Evolutionary conservation across 1,284 basidiomycete species (phyloP).

Genomic region (Phellinidium pouzarii): DNA sequence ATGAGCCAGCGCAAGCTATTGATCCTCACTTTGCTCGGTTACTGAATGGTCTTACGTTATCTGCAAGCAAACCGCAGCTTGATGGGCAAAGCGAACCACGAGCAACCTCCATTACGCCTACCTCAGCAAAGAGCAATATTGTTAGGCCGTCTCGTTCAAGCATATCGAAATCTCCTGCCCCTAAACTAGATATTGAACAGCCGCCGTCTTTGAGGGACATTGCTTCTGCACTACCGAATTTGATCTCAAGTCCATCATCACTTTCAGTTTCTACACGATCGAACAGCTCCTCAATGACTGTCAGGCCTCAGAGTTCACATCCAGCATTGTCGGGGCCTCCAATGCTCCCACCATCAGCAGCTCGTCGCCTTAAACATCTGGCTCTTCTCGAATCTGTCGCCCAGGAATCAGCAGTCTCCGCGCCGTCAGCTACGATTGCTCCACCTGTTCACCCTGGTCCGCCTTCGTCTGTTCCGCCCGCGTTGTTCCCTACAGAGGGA

Average conservation of each 20-base stretch:
- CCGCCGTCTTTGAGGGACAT: not conserved
- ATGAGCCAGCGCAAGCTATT: conserved; percentile 21
- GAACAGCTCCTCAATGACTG: not conserved
- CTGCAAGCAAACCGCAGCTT: conserved; percentile 33
- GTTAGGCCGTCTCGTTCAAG: not conserved
- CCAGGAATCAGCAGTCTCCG: conserved; percentile 57
- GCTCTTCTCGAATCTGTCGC: conserved; percentile 69
- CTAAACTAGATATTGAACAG: not conserved
- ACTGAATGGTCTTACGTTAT: conserved; percentile 54
- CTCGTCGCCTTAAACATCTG: conserved; percentile 61
- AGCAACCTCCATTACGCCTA: conserved; percentile 12
- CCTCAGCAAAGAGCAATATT: conserved; percentile 3
- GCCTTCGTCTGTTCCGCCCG: conserved; percentile 21
- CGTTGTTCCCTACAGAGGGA: conserved; percentile 16
- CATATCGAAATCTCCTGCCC: not conserved
- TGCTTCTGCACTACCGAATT: not conserved
- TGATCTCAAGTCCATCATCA: not conserved
- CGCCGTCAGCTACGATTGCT: conserved; percentile 37
- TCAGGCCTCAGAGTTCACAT: conserved; percentile 22
- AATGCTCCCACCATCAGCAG: conserved; percentile 42
- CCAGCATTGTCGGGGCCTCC: conserved; percentile 62
- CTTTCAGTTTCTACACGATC: not conserved
- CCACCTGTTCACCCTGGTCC: conserved; percentile 13
- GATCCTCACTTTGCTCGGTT: conserved; percentile 69
- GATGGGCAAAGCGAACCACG: conserved; percentile 3